Evolutionary conservation across 2,329 filamentous ascomycete genomes (phyloP).

Genomic region (Colletotrichum musae): DNA sequence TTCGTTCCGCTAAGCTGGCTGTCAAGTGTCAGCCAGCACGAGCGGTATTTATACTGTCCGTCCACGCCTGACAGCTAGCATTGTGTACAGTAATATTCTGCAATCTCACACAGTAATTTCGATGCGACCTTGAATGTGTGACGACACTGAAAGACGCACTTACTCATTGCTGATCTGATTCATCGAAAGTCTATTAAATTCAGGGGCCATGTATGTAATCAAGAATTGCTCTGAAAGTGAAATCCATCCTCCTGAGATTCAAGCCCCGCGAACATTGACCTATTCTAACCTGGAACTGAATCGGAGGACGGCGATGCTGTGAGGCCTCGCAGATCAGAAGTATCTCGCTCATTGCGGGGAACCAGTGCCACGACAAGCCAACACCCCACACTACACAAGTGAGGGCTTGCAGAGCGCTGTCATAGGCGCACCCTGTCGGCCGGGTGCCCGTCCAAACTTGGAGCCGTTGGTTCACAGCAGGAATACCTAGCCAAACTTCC

Average conservation of each 20-base stretch:
- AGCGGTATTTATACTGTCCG: background rate
- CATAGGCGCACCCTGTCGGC: background rate
- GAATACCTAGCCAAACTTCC: constrained; percentile 11
- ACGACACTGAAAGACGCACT: too few species aligned
- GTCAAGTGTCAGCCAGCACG: background rate
- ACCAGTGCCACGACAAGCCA: constrained; percentile 4
- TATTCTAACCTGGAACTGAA: too few species aligned
- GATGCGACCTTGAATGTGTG: too few species aligned
- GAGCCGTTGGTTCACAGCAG: constrained; percentile 15
- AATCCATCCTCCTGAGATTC: too few species aligned
- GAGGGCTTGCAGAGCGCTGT: background rate
- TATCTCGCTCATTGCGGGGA: constrained; percentile 32
- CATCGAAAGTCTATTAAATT: too few species aligned
- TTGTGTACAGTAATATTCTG: too few species aligned
- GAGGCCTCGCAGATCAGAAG: background rate
- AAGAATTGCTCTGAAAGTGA: too few species aligned
- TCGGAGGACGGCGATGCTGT: background rate
- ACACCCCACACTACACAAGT: constrained; percentile 17
- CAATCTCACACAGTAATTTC: too few species aligned
- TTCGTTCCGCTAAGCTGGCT: background rate
- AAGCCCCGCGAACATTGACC: too few species aligned
- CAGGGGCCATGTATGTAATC: too few species aligned
- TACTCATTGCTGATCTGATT: too few species aligned
- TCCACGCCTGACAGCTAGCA: background rate
- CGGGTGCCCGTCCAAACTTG: constrained; percentile 1